phyloP scores from a whole-genome alignment of 1,284 basidiomycete genomes.

The Tranzscheliella williamsii region DNA sequence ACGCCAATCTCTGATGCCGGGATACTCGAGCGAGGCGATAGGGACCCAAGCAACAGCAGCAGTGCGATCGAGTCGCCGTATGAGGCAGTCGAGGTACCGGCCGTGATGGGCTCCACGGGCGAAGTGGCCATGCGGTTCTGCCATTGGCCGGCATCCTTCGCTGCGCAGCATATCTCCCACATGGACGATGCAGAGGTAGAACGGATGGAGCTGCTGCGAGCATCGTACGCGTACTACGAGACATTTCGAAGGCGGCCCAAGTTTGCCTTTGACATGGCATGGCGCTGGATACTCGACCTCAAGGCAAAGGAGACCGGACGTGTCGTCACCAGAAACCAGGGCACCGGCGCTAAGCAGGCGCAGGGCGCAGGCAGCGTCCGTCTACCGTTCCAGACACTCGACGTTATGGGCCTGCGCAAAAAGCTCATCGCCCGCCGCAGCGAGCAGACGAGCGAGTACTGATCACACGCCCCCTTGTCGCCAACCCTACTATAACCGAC shows the following conservation, averaged over 20 bases:
- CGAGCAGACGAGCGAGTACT: no score
- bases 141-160: constrained; percentile 13
- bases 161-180: constrained; percentile 6
- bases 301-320: constrained; percentile 12
- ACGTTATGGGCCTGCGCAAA: constrained; percentile 9
- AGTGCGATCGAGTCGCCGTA: constrained; percentile 2
- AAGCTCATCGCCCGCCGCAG: constrained; percentile 20
- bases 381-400: constrained; percentile 11
- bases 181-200: constrained; percentile 7
- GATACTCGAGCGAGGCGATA: constrained; percentile 1
- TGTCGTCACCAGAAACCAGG: not conserved
- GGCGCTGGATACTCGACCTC: constrained; percentile 18
- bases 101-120: constrained; percentile 7
- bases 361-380: constrained; percentile 7
- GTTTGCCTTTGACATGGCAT: constrained; percentile 34
- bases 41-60: constrained; percentile 7
- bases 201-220: constrained; percentile 11
- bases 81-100: constrained; percentile 14
- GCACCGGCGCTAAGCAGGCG: not conserved
- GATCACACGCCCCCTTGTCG: not conserved
- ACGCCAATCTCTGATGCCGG: no score
- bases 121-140: constrained; percentile 25
- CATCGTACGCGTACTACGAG: constrained; percentile 26
- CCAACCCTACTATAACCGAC: no score
- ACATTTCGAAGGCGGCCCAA: constrained; percentile 9